Conservation (phyloP, 805 yeast species). For the Kodamaea nitidulidarum region DNA sequence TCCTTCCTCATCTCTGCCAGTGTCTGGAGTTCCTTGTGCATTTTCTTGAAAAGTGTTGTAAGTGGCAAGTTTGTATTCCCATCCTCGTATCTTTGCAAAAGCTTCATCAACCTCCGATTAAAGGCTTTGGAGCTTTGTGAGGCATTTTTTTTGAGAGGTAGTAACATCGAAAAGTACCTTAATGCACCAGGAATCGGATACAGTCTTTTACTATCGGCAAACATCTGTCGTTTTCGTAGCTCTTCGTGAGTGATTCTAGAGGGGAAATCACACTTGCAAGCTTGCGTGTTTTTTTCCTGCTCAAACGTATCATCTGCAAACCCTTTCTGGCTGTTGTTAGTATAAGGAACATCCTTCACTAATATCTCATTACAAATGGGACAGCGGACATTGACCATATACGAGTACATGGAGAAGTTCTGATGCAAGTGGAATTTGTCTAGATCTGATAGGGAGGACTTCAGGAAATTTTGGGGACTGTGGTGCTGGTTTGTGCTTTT, state of each 20-base stretch:
- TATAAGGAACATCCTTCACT: slow-evolving; percentile 10
- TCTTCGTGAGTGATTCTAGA: slow-evolving; percentile 17
- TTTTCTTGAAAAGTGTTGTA: background rate
- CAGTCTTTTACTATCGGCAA: slow-evolving; percentile 11
- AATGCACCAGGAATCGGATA: slow-evolving; percentile 9
- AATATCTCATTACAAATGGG: background rate
- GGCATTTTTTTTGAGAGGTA: background rate
- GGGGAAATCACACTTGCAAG: background rate
- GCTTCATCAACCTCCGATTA: background rate
- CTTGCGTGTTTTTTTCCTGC: background rate
- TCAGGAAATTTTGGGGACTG: no score
- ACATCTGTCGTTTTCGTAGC: slow-evolving; percentile 18
- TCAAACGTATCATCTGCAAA: slow-evolving; percentile 14
- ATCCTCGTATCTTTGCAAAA: background rate
- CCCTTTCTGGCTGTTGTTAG: slow-evolving; percentile 12
- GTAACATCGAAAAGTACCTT: slow-evolving; percentile 8
- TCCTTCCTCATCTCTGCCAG: background rate
- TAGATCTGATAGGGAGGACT: background rate
- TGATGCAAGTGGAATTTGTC: background rate
- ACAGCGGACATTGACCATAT: slow-evolving; percentile 1
- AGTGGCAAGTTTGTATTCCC: background rate
- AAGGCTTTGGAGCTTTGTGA: background rate
- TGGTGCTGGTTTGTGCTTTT: no score
- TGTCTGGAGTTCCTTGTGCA: background rate
- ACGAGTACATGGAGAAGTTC: slow-evolving; percentile 3